A percentile compares a stretch with the other conserved stretches of the same genome.
These are phyloP conservation scores for Buddleja alternifolia DNA, from an alignment of 257 asterid species.

Conservation along the genomic window DNA sequence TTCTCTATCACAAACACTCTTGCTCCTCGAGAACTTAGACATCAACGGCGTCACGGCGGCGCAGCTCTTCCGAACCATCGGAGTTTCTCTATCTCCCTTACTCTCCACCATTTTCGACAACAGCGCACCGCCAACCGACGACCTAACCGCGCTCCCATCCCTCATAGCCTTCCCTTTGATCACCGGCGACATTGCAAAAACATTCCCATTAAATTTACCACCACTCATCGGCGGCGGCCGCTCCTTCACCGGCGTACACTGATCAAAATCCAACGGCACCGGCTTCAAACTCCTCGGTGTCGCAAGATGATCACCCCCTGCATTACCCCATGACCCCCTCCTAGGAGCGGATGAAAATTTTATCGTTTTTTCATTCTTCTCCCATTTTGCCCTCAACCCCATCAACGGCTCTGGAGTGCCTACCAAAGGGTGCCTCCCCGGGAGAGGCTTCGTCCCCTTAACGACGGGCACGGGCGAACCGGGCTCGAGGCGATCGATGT, in stretches of 20 bases:
- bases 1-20: slow-evolving; percentile 74
- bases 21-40: slow-evolving; percentile 66
- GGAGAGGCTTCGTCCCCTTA: slow-evolving; percentile 74
- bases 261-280: slow-evolving; percentile 85
- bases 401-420: slow-evolving; percentile 93
- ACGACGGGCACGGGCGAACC: slow-evolving; percentile 90
- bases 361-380: slow-evolving; percentile 37
- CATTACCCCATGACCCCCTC: slow-evolving; percentile 83
- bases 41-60: slow-evolving; percentile 45
- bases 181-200: slow-evolving; percentile 62
- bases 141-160: slow-evolving; percentile 72
- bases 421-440: slow-evolving; percentile 80
- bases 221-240: slow-evolving; percentile 58
- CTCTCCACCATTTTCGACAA: slow-evolving; percentile 57
- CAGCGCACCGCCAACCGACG: slow-evolving; percentile 77
- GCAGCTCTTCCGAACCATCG: slow-evolving; percentile 56
- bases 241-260: slow-evolving; percentile 82
- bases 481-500: slow-evolving; percentile 76
- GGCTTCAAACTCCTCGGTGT: slow-evolving; percentile 74
- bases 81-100: slow-evolving; percentile 55
- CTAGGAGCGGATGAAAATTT: slow-evolving; percentile 59
- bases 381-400: slow-evolving; percentile 78
- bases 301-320: slow-evolving; percentile 36
- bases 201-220: slow-evolving; percentile 54
- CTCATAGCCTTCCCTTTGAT: slow-evolving; percentile 66